A percentile compares a stretch with the other conserved stretches of the same genome.
These are phyloP conservation scores for Neonectria hederae DNA, from an alignment of 2,329 filamentous ascomycete species.

Conservation along the genomic window DNA sequence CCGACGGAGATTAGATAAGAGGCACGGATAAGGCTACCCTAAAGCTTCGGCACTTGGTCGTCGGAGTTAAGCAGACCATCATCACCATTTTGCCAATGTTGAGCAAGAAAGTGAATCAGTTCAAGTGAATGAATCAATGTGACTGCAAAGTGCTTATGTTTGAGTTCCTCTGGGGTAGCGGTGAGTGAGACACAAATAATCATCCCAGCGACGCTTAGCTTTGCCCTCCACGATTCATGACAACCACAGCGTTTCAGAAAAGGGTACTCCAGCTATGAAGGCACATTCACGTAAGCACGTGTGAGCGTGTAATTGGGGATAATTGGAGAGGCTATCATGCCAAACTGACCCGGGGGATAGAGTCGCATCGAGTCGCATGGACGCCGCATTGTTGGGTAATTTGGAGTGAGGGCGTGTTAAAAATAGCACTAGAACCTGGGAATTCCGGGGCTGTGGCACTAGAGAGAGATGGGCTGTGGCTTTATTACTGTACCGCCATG, in stretches of 20 bases:
- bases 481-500: neutral
- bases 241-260: too few relatives aligned
- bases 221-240: too few relatives aligned
- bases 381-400: neutral
- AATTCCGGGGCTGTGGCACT: neutral
- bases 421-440: neutral
- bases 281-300: too few relatives aligned
- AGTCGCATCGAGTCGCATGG: neutral
- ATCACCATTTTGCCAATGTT: neutral
- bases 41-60: neutral
- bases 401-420: neutral
- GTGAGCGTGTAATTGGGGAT: too few relatives aligned
- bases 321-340: too few relatives aligned
- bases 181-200: neutral
- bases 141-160: neutral
- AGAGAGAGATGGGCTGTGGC: neutral
- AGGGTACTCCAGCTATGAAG: too few relatives aligned
- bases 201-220: neutral
- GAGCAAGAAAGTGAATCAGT: neutral
- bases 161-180: neutral
- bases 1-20: constrained; percentile 40
- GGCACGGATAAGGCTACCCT: neutral
- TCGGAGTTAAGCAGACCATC: neutral
- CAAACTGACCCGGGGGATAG: neutral
- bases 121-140: neutral